phyloP scores from a whole-genome alignment of 2,329 filamentous ascomycete species.

The Zasmidium citrigriseum region DNA sequence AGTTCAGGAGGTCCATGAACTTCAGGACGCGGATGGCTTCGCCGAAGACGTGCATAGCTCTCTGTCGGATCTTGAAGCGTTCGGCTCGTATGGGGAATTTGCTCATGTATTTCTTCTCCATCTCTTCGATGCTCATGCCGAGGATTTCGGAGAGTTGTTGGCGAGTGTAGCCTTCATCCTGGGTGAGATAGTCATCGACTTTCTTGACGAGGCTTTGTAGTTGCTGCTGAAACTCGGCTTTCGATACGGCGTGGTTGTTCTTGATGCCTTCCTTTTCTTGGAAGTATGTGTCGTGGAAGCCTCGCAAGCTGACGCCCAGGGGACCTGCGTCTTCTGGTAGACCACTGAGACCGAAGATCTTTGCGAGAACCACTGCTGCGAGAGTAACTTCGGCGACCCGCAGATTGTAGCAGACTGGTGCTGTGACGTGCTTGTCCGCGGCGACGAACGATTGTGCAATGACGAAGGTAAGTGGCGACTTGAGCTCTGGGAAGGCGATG shows the following conservation, averaged over 20 bases:
- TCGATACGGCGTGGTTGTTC: slow-evolving; percentile 50
- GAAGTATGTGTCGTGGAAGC: slow-evolving; percentile 85
- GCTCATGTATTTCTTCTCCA: slow-evolving; percentile 78
- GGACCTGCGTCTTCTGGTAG: slow-evolving; percentile 80
- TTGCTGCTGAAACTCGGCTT: slow-evolving; percentile 57
- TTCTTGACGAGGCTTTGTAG: slow-evolving; percentile 72
- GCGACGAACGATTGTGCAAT: slow-evolving; percentile 93
- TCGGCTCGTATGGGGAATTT: slow-evolving; percentile 88
- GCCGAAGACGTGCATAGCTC: slow-evolving; percentile 85
- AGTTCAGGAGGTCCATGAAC: slow-evolving; percentile 75
- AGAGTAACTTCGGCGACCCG: slow-evolving; percentile 94
- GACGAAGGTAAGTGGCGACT: slow-evolving; percentile 84
- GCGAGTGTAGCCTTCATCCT: slow-evolving; percentile 83
- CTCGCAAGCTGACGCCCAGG: slow-evolving; percentile 77
- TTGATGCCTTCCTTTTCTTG: slow-evolving; percentile 51
- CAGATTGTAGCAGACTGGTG: slow-evolving; percentile 92
- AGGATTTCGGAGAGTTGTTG: slow-evolving; percentile 78
- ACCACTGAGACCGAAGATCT: slow-evolving; percentile 58
- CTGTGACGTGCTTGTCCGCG: slow-evolving; percentile 92
- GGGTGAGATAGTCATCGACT: slow-evolving; percentile 68
- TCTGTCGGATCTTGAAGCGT: slow-evolving; percentile 81
- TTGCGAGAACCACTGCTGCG: slow-evolving; percentile 69
- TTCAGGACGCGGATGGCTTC: slow-evolving; percentile 84
- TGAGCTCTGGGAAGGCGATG: slow-evolving; percentile 77
- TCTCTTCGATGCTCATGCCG: slow-evolving; percentile 66